phyloP scores from a whole-genome alignment of 176 grass and related monocot species.

The Cymbopogon citratus region DNA sequence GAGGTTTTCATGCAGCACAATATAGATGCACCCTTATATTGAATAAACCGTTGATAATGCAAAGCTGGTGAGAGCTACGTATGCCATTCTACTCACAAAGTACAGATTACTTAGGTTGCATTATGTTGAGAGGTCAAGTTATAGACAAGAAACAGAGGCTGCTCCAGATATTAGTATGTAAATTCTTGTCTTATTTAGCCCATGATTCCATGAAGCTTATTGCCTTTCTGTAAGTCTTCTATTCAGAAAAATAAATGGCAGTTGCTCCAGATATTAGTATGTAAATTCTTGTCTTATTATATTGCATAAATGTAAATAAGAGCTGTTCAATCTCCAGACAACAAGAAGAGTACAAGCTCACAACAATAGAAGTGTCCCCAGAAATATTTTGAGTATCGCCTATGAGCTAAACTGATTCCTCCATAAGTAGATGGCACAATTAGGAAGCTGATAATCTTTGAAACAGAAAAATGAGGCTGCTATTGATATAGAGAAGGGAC shows the following conservation, averaged over 20 bases:
- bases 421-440: not conserved
- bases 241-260: not conserved
- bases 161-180: not conserved
- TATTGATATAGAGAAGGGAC: not conserved
- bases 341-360: not conserved
- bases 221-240: not conserved
- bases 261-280: no score
- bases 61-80: no score
- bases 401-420: not conserved
- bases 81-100: no score
- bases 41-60: no score
- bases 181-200: not conserved
- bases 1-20: no score
- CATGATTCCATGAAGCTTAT: not conserved
- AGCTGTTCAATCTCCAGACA: not conserved
- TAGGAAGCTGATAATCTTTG: not conserved
- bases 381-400: not conserved
- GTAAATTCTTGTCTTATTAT: not conserved
- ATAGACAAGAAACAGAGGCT: no score
- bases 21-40: no score
- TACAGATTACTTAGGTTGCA: no score
- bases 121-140: no score
- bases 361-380: not conserved
- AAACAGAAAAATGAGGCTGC: not conserved
- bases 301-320: not conserved